Percentiles rank a stretch among this genome's conserved stretches.
These are phyloP conservation scores for Coelastrella sp. DNA, from an alignment of 139 green algal genomes.

Conservation along the genomic window DNA sequence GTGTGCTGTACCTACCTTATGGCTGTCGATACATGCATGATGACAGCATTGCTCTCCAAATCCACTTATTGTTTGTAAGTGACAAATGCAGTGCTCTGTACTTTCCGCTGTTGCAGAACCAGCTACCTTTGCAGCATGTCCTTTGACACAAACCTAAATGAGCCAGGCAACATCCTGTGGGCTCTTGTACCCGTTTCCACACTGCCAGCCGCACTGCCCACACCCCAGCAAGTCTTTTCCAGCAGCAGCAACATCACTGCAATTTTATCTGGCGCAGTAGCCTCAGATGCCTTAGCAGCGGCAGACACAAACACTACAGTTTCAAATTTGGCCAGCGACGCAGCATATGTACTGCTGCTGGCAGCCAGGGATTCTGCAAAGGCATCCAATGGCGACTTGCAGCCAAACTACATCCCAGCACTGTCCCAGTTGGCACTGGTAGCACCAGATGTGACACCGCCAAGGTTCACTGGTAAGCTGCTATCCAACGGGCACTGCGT, in stretches of 20 bases:
- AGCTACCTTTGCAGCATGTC: slow-evolving; percentile 37
- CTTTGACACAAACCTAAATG: slow-evolving; percentile 40
- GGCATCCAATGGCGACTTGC: neutral
- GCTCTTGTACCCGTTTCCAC: slow-evolving; percentile 15
- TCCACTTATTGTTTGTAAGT: too few species aligned
- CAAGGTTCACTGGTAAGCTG: slow-evolving; percentile 32
- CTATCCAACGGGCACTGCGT: too few species aligned
- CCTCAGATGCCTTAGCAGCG: neutral
- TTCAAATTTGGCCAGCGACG: neutral
- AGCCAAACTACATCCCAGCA: slow-evolving; percentile 34
- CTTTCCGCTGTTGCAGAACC: neutral
- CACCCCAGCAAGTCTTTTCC: slow-evolving; percentile 3
- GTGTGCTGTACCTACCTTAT: too few species aligned
- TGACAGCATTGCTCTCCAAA: neutral
- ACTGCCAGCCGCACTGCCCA: neutral
- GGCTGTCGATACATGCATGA: neutral
- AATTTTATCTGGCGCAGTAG: neutral
- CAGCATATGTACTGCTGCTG: slow-evolving; percentile 39
- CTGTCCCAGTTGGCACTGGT: neutral
- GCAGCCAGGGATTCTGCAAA: slow-evolving; percentile 34
- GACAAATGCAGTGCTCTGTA: neutral
- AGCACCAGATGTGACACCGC: slow-evolving; percentile 53
- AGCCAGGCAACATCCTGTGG: slow-evolving; percentile 25
- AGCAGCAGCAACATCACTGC: neutral
- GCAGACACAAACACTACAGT: neutral